Base-by-base conservation (phyloP, 306 rosid genomes). In the Dryas octopetala region DNA sequence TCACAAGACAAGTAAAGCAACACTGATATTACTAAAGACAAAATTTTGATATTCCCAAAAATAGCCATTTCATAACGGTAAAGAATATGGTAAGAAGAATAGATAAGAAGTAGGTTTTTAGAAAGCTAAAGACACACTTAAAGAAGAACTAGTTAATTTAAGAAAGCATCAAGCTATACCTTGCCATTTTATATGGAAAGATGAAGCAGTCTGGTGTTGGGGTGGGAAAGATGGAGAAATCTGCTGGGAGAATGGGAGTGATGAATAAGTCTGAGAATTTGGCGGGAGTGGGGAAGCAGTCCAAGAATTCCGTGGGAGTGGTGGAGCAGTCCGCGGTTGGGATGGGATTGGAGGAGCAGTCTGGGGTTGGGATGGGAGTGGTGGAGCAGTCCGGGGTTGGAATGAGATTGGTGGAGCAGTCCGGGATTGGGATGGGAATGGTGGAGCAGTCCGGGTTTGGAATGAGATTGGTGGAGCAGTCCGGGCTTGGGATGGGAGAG, bases 131-230 rank as follows among this genome's bases (percentile, higher is more conserved):
- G 66, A 12, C 17, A 3, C 14, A 62, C 41, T 14, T 26, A 32
- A 55, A 45, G 57, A 70, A 19, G 50, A 44, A 43, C 41, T 70
- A 23, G 62, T 26, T 5, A 4, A 28, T 12, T 16, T 5, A 3
- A 6, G 0, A 60, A 60, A 62, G 6, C 48, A 16, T 40, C 10
- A 17, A 66, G 38, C 49, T 43, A 43, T 64, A 79, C 82, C 82
- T 65, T 47, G 28, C 74, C 82, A 65, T 38, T 71, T 78, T 65
- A 79, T 32, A 47, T 48, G 44, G 8, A 52, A 4, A 46, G 43
- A 10, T 54, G 13, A 17, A 40, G 43, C 58, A 54, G 52, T 40
- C 38, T 53, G 15, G 4, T 57, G 19, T 67, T 9, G 11, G n/a
- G 26, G 45, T 48, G 44, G n/a, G 45, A 8, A n/a, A 23, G 72